Percentiles rank a stretch among this genome's conserved stretches.
Evolutionary conservation across 495 filamentous ascomycete species (phyloP).

Genomic region (Amphirosellinia nigrospora): DNA sequence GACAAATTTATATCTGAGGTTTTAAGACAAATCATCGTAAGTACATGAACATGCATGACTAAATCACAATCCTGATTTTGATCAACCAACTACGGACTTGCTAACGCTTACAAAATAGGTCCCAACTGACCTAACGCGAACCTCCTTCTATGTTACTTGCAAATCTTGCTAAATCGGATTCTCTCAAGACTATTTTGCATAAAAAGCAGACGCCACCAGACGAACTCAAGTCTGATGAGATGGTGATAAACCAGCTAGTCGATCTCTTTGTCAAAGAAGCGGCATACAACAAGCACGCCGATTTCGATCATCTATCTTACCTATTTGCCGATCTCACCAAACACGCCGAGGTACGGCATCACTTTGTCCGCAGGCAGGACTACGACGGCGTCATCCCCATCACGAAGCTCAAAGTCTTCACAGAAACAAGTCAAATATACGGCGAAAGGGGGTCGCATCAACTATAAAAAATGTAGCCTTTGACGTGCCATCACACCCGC

Average conservation of each 20-base stretch:
- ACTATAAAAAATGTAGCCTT: slow-evolving; percentile 88
- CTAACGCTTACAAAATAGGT: slow-evolving; percentile 45
- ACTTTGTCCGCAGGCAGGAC: slow-evolving; percentile 73
- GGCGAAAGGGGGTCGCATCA: slow-evolving; percentile 87
- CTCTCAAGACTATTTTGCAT: slow-evolving; percentile 67
- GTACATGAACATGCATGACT: slow-evolving; percentile 45
- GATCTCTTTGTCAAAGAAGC: slow-evolving; percentile 93
- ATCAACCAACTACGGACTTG: background rate
- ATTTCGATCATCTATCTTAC: slow-evolving; percentile 92
- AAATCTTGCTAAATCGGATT: slow-evolving; percentile 83
- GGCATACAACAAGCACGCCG: slow-evolving; percentile 80
- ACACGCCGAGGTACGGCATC: slow-evolving; percentile 70
- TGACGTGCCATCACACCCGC: slow-evolving; percentile 70
- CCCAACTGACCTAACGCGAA: slow-evolving; percentile 72
- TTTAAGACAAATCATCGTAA: slow-evolving; percentile 74
- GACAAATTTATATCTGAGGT: slow-evolving; percentile 80
- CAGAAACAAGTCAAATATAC: slow-evolving; percentile 78
- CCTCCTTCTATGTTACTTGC: slow-evolving; percentile 89
- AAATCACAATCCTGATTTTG: background rate
- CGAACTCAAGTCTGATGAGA: slow-evolving; percentile 68
- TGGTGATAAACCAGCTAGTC: slow-evolving; percentile 86
- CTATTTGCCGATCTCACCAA: slow-evolving; percentile 93
- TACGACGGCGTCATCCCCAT: slow-evolving; percentile 83
- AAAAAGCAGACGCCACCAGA: slow-evolving; percentile 66
- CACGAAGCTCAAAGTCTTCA: slow-evolving; percentile 90